Percentiles rank a stretch among this genome's conserved stretches.
These are phyloP conservation scores for Blastocystis sp. DNA, from an alignment of 352 stramenopile species.

Conservation along the genomic window DNA sequence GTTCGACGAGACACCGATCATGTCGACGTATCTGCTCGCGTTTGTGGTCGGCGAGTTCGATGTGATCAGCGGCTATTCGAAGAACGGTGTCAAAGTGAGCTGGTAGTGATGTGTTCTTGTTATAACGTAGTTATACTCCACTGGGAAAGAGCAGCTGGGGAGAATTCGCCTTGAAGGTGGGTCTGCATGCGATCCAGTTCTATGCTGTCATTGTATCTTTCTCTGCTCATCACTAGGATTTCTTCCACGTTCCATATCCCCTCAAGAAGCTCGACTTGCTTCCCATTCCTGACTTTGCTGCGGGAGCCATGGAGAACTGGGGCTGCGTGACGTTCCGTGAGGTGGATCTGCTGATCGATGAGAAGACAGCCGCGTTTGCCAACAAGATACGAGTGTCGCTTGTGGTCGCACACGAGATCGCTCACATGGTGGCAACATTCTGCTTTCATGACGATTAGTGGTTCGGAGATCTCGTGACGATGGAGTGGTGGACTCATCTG, in stretches of 20 bases:
- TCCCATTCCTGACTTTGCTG: constrained; percentile 88
- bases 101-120: neutral
- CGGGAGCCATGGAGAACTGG: constrained; percentile 90
- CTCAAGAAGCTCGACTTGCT: constrained; percentile 96
- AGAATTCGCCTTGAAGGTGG: constrained; percentile 81
- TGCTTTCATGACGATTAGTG: constrained; percentile 65
- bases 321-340: constrained; percentile 90
- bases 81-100: constrained; percentile 76
- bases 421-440: constrained; percentile 72
- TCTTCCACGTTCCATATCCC: constrained; percentile 84
- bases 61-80: constrained; percentile 78
- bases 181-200: constrained; percentile 71
- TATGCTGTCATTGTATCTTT: constrained; percentile 67
- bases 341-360: constrained; percentile 78
- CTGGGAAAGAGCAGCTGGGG: constrained; percentile 80
- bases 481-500: constrained; percentile 88
- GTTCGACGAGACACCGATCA: constrained; percentile 79
- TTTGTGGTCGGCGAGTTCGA: constrained; percentile 92
- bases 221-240: constrained; percentile 67
- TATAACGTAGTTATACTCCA: constrained; percentile 83
- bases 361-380: constrained; percentile 69
- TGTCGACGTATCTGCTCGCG: constrained; percentile 93
- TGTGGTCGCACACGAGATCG: constrained; percentile 92
- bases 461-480: constrained; percentile 96
- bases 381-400: constrained; percentile 81